These are phyloP conservation scores for Xerocomus potaroensis DNA, from an alignment of 768 basidiomycete genomes.

Conservation along the genomic window DNA sequence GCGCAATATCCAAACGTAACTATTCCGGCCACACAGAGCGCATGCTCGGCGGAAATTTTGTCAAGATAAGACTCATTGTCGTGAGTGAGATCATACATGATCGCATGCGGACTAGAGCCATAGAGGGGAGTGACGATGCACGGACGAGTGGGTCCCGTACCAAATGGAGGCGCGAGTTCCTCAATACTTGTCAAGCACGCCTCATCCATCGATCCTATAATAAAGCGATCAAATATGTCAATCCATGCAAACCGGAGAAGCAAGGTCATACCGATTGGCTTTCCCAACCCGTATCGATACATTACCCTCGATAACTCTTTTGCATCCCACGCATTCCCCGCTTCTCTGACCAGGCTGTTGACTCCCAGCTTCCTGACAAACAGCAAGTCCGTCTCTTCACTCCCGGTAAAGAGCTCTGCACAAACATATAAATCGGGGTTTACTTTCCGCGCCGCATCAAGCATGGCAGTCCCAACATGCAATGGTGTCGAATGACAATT, in stretches of 20 bases:
- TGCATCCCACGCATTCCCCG: constrained; percentile 85
- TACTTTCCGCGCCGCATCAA: constrained; percentile 84
- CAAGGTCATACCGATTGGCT: constrained; percentile 71
- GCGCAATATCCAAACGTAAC: constrained; percentile 87
- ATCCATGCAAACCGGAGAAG: not conserved
- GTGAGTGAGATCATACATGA: constrained; percentile 94
- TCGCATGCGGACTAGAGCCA: constrained; percentile 87
- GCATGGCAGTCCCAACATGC: constrained; percentile 91
- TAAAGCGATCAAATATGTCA: not conserved
- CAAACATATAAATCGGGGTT: constrained; percentile 95
- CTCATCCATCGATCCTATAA: constrained; percentile 84
- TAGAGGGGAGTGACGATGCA: constrained; percentile 76
- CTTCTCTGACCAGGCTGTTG: constrained; percentile 91
- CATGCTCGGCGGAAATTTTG: constrained; percentile 92
- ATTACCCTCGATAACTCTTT: constrained; percentile 88
- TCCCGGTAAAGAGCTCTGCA: constrained; percentile 96
- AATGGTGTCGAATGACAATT: constrained; percentile 98
- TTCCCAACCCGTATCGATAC: constrained; percentile 87
- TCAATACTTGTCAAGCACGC: constrained; percentile 76
- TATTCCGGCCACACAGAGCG: constrained; percentile 91
- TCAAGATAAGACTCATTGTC: constrained; percentile 92
- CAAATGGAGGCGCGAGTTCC: constrained; percentile 77
- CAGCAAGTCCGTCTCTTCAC: constrained; percentile 85
- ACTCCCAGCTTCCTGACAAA: constrained; percentile 92
- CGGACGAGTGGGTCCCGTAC: constrained; percentile 71